A percentile compares a stretch with the other conserved stretches of the same genome.
Conservation (phyloP, 164 flowering plant species). For the Akebia trifoliata region DNA sequence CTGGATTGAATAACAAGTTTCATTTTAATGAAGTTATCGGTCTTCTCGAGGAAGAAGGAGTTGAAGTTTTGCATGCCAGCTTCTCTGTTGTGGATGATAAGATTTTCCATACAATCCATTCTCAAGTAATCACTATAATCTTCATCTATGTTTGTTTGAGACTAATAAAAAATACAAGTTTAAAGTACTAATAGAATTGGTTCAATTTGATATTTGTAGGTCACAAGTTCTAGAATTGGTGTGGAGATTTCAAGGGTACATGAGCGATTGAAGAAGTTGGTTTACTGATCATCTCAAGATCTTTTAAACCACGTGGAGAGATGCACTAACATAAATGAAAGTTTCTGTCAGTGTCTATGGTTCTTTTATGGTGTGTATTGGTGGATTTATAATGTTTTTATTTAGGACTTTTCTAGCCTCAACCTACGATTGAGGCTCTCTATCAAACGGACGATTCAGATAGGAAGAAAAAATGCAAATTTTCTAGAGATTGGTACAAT, state of each 20-base stretch:
- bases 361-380: too few species aligned
- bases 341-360: neutral
- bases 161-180: too few species aligned
- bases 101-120: slow-evolving; percentile 28
- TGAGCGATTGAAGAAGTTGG: slow-evolving; percentile 36
- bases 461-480: too few species aligned
- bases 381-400: too few species aligned
- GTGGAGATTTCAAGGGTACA: slow-evolving; percentile 41
- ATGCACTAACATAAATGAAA: too few species aligned
- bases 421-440: too few species aligned
- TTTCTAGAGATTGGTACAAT: too few species aligned
- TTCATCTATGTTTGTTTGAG: neutral
- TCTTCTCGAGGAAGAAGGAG: slow-evolving; percentile 48
- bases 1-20: slow-evolving; percentile 34
- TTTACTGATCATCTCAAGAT: slow-evolving; percentile 5
- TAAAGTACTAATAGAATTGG: too few species aligned
- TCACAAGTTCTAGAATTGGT: slow-evolving; percentile 43
- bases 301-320: too few species aligned
- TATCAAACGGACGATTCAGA: too few species aligned
- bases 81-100: slow-evolving; percentile 31
- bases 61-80: slow-evolving; percentile 39
- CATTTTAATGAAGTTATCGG: slow-evolving; percentile 35
- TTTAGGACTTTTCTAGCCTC: too few species aligned
- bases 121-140: slow-evolving; percentile 12
- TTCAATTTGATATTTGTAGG: slow-evolving; percentile 28